phyloP scores from a whole-genome alignment of 768 basidiomycete genomes.

The Phaffia tasmanica region DNA sequence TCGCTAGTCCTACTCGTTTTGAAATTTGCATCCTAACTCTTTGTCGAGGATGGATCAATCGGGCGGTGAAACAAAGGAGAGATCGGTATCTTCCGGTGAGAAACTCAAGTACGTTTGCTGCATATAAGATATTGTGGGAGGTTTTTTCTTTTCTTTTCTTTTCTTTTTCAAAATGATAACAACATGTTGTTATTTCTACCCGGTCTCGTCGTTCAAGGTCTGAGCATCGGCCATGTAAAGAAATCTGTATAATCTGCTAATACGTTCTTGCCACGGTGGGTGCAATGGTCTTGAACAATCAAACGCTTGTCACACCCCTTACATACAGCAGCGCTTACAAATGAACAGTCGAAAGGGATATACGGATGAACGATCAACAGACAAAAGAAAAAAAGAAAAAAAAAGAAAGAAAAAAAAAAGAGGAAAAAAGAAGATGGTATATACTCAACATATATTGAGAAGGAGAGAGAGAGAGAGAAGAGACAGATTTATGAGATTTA shows the following conservation, averaged over 20 bases:
- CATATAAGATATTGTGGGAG: too few relatives aligned
- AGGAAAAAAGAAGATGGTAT: neutral
- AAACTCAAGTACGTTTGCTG: too few relatives aligned
- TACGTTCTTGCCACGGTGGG: neutral
- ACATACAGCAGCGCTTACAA: too few relatives aligned
- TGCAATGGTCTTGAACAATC: neutral
- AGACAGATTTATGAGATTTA: neutral
- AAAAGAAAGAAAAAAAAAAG: conserved; percentile 7
- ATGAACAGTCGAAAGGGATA: conserved; percentile 1
- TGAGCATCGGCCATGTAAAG: conserved; percentile 45
- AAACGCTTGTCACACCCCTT: neutral
- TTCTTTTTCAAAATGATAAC: too few relatives aligned
- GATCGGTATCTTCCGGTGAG: too few relatives aligned
- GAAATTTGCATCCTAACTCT: too few relatives aligned
- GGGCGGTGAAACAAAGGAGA: too few relatives aligned
- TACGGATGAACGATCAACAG: neutral
- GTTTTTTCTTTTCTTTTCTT: neutral
- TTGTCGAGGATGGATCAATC: too few relatives aligned
- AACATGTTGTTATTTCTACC: conserved; percentile 35
- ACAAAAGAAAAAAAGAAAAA: neutral
- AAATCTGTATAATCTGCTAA: conserved; percentile 40
- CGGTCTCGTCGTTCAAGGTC: conserved; percentile 57
- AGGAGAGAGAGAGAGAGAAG: neutral
- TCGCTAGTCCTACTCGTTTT: too few relatives aligned
- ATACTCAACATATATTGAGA: neutral